phyloP scores from a whole-genome alignment of 192 early-diverging fungal genomes.

The Entomortierella beljakovae region DNA sequence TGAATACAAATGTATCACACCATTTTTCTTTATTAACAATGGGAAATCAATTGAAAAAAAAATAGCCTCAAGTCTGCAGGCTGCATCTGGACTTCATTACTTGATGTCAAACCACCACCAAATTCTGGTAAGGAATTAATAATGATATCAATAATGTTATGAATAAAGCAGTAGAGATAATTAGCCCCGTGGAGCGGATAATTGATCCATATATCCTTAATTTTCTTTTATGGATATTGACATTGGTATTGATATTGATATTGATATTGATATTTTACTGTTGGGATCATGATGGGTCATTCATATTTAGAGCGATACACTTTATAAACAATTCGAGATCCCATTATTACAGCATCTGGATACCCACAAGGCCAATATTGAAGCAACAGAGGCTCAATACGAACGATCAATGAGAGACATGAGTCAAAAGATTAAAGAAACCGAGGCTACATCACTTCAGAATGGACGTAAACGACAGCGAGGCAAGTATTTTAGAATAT shows the following conservation, averaged over 20 bases:
- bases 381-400: slow-evolving; percentile 57
- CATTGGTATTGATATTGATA: too few species aligned
- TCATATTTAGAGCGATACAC: slow-evolving; percentile 48
- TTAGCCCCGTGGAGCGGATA: background rate
- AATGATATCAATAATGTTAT: too few species aligned
- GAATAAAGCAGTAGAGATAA: background rate
- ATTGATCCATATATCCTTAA: too few species aligned
- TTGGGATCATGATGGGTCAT: background rate
- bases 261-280: background rate
- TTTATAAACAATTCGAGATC: slow-evolving; percentile 61
- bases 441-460: slow-evolving; percentile 57
- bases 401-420: slow-evolving; percentile 55
- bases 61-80: slow-evolving; percentile 58
- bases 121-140: slow-evolving; percentile 61
- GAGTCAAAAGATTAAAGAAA: slow-evolving; percentile 62
- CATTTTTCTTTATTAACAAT: background rate
- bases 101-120: slow-evolving; percentile 67
- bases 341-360: slow-evolving; percentile 60
- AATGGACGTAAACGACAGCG: slow-evolving; percentile 58
- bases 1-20: background rate
- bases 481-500: slow-evolving; percentile 25
- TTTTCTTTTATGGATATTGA: too few species aligned
- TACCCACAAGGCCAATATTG: slow-evolving; percentile 55
- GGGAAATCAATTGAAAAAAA: background rate
- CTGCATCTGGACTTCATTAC: slow-evolving; percentile 62